These are phyloP conservation scores for Gymnopus androsaceus DNA, from an alignment of 1,284 basidiomycete genomes.

Conservation along the genomic window DNA sequence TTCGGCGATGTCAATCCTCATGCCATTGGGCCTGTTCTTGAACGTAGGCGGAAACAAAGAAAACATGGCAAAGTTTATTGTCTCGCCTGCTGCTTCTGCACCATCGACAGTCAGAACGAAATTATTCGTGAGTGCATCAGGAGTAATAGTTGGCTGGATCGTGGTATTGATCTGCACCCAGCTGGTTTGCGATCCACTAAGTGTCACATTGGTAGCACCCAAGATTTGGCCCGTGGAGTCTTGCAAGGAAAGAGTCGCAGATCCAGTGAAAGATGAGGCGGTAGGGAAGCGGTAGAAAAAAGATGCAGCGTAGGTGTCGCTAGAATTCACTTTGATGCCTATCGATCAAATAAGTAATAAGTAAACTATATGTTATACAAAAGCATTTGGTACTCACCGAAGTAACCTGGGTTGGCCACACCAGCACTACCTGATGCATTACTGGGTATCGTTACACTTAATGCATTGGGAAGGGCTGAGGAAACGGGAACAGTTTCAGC, in stretches of 20 bases:
- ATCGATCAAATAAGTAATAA: not conserved
- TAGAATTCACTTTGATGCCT: slow-evolving; percentile 65
- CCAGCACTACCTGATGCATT: slow-evolving; percentile 48
- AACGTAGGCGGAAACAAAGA: slow-evolving; percentile 76
- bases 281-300: slow-evolving; percentile 64
- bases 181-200: slow-evolving; percentile 46
- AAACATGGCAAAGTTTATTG: slow-evolving; percentile 64
- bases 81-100: slow-evolving; percentile 44
- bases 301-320: slow-evolving; percentile 65
- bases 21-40: slow-evolving; percentile 61
- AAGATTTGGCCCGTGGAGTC: slow-evolving; percentile 46
- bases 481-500: slow-evolving; percentile 57
- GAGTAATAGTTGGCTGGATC: slow-evolving; percentile 46
- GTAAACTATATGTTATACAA: not conserved
- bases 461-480: slow-evolving; percentile 62
- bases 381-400: slow-evolving; percentile 41
- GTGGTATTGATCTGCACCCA: slow-evolving; percentile 57
- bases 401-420: slow-evolving; percentile 62
- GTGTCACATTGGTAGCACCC: slow-evolving; percentile 40
- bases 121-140: slow-evolving; percentile 45
- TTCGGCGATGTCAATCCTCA: slow-evolving; percentile 66
- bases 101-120: slow-evolving; percentile 59
- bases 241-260: slow-evolving; percentile 48
- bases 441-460: slow-evolving; percentile 52
- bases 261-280: slow-evolving; percentile 46